Percentiles rank a stretch among this genome's conserved stretches.
Evolutionary conservation across 768 basidiomycete species (phyloP).

Genomic region (Crassisporium funariophilum): DNA sequence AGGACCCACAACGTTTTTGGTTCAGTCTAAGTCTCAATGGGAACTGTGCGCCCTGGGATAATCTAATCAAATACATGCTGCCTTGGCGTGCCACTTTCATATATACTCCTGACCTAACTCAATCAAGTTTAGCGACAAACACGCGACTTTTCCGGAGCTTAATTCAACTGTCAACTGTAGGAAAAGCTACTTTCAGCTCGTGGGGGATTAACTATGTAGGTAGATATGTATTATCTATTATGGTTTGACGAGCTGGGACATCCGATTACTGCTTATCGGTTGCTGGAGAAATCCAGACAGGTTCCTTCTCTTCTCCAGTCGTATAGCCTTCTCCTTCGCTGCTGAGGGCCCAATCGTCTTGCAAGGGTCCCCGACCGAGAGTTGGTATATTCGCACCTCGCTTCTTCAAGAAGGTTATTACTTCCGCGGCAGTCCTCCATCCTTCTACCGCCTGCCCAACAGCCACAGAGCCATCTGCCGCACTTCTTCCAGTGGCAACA

Average conservation of each 20-base stretch:
- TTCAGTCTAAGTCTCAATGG: slow-evolving; percentile 7
- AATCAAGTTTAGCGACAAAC: too few relatives aligned
- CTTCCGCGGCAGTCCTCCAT: slow-evolving; percentile 70
- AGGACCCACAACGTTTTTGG: slow-evolving; percentile 4
- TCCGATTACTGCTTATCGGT: too few relatives aligned
- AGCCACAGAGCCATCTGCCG: slow-evolving; percentile 23
- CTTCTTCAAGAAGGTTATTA: slow-evolving; percentile 66
- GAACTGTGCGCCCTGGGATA: slow-evolving; percentile 11
- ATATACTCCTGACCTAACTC: too few relatives aligned
- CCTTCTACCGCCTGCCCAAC: slow-evolving; percentile 35
- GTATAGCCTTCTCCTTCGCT: slow-evolving; percentile 58
- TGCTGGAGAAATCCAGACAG: neutral
- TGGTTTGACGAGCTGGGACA: too few relatives aligned
- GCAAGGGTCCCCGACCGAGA: slow-evolving; percentile 44
- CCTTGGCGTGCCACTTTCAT: slow-evolving; percentile 7
- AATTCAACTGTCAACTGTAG: too few relatives aligned
- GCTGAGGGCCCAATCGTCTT: slow-evolving; percentile 74
- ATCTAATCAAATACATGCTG: slow-evolving; percentile 18
- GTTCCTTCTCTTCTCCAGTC: slow-evolving; percentile 34
- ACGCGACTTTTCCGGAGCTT: too few relatives aligned
- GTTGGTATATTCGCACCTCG: slow-evolving; percentile 73
- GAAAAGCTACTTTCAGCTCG: too few relatives aligned
- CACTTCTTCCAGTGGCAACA: slow-evolving; percentile 36
- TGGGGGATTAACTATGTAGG: too few relatives aligned
- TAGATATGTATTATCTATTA: too few relatives aligned